A percentile compares a stretch with the other conserved stretches of the same genome.
phyloP scores from a whole-genome alignment of 805 yeast genomes.

The Cyberlindnera euphorbiiphila region DNA sequence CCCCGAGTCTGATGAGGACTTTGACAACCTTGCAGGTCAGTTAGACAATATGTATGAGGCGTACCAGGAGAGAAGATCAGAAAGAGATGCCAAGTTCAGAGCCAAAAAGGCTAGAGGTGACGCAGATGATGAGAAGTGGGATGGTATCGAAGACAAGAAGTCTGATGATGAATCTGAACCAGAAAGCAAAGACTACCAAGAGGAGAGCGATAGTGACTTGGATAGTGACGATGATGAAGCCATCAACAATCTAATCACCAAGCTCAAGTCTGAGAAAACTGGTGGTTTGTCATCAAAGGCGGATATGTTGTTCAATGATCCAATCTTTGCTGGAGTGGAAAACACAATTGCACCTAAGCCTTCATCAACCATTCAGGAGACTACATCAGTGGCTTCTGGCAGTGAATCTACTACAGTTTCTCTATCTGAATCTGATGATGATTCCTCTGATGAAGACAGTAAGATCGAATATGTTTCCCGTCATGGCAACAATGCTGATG shows the following conservation, averaged over 20 bases:
- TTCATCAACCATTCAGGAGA: constrained; percentile 7
- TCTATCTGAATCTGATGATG: constrained; percentile 22
- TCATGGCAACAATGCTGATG: constrained; percentile 34
- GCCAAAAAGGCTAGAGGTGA: constrained; percentile 76
- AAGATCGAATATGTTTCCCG: constrained; percentile 48
- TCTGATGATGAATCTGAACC: constrained; percentile 33
- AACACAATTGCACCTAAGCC: constrained; percentile 35
- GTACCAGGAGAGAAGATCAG: constrained; percentile 63
- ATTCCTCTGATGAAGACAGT: constrained; percentile 25
- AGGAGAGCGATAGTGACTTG: constrained; percentile 31
- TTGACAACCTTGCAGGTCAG: constrained; percentile 73
- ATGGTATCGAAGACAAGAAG: constrained; percentile 57
- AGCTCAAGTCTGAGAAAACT: constrained; percentile 44
- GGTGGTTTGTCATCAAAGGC: constrained; percentile 38
- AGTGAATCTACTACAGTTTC: constrained; percentile 23
- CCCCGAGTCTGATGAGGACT: constrained; percentile 43
- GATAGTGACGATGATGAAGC: constrained; percentile 74
- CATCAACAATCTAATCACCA: constrained; percentile 54
- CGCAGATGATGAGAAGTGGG: constrained; percentile 74
- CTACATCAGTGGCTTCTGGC: constrained; percentile 12
- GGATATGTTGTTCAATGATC: constrained; percentile 45
- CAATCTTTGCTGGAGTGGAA: constrained; percentile 48
- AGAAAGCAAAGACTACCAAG: constrained; percentile 41
- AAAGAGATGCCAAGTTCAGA: constrained; percentile 62
- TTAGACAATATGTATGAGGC: constrained; percentile 76